These are phyloP conservation scores for Hypoxylon sp. DNA, from an alignment of 2,329 filamentous ascomycete species.

Conservation along the genomic window DNA sequence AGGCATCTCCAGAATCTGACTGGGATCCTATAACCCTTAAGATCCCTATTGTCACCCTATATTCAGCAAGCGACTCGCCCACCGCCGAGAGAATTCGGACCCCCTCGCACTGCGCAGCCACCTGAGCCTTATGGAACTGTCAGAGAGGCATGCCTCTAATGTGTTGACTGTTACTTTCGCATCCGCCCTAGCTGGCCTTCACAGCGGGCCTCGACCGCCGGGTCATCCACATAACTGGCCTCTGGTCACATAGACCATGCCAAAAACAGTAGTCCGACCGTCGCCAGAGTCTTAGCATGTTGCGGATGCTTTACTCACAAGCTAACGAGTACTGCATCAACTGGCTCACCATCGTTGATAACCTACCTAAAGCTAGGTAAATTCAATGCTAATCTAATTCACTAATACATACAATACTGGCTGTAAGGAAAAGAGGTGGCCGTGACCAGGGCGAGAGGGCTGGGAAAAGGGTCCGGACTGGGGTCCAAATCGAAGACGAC, in stretches of 20 bases:
- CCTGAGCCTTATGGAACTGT: no score
- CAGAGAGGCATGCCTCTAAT: no score
- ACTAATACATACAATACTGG: no score
- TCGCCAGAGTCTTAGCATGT: background rate
- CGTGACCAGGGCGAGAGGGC: no score
- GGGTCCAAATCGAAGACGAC: no score
- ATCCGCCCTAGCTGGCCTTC: no score
- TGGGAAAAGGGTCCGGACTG: no score
- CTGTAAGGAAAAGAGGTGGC: no score
- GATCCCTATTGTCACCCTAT: background rate
- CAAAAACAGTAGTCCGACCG: background rate
- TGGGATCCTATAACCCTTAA: background rate
- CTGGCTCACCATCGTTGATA: background rate
- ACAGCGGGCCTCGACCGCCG: no score
- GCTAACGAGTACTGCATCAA: background rate
- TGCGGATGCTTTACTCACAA: background rate
- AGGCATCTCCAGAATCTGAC: background rate
- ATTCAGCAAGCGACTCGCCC: background rate
- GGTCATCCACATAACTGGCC: background rate
- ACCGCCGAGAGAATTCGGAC: background rate
- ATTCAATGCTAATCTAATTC: background rate
- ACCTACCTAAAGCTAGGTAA: background rate
- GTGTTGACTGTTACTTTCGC: no score
- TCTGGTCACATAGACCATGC: background rate
- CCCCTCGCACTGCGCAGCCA: no score